Evolutionary conservation across 805 yeast genomes (phyloP).

Genomic region (Wickerhamiella azyma): DNA sequence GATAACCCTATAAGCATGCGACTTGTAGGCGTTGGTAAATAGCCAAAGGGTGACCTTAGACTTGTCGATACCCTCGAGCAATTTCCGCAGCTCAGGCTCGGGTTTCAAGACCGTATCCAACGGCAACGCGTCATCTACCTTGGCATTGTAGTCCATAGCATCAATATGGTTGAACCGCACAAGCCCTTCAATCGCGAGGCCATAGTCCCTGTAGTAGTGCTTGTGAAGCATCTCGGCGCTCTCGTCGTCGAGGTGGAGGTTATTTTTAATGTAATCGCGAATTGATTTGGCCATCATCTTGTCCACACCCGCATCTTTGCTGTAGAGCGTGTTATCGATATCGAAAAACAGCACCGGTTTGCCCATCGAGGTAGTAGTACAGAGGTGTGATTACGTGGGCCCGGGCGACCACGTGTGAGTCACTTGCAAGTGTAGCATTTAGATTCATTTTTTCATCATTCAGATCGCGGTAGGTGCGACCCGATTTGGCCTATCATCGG

Average conservation of each 20-base stretch:
- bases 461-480: no score
- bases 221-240: constrained; percentile 62
- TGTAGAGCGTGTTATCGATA: constrained; percentile 83
- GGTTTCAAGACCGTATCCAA: constrained; percentile 64
- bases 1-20: constrained; percentile 73
- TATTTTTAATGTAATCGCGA: constrained; percentile 61
- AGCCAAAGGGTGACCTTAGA: constrained; percentile 70
- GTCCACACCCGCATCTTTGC: constrained; percentile 59
- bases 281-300: constrained; percentile 81
- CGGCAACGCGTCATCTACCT: constrained; percentile 88
- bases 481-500: neutral
- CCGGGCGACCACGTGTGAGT: neutral
- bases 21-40: constrained; percentile 86
- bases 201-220: constrained; percentile 72
- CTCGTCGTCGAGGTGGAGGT: constrained; percentile 46
- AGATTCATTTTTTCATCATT: no score
- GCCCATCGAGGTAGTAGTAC: neutral
- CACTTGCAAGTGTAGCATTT: neutral
- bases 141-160: constrained; percentile 74
- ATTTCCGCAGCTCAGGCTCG: constrained; percentile 24
- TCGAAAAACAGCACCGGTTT: constrained; percentile 60
- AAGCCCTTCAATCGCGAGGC: constrained; percentile 86
- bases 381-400: neutral
- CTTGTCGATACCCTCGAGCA: constrained; percentile 26
- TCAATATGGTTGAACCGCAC: constrained; percentile 52